phyloP scores from a whole-genome alignment of 2,329 filamentous ascomycete species.

The Saccharata proteae region DNA sequence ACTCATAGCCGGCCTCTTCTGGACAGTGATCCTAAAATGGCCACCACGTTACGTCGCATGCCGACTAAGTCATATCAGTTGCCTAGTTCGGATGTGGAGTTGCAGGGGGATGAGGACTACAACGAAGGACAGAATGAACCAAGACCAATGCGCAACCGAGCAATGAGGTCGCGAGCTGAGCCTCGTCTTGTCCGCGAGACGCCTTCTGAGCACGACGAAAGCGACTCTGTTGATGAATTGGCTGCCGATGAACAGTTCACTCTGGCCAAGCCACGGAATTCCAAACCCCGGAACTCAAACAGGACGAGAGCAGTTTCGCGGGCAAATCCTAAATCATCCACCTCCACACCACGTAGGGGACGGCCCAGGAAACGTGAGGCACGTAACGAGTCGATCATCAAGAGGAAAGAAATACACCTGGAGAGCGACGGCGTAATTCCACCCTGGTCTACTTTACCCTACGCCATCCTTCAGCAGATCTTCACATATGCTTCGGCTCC shows the following conservation, averaged over 20 bases:
- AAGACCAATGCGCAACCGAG: conserved; percentile 4
- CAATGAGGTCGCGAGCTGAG: background rate
- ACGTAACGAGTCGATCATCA: too few relatives aligned
- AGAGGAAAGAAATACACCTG: too few relatives aligned
- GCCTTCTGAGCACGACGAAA: too few relatives aligned
- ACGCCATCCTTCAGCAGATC: conserved; percentile 56
- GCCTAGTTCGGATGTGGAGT: conserved; percentile 6
- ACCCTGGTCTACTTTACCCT: conserved; percentile 51
- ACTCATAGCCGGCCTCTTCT: conserved; percentile 6
- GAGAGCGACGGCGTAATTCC: conserved; percentile 31
- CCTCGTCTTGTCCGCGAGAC: background rate
- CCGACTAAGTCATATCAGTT: conserved; percentile 7
- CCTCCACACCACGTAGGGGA: too few relatives aligned
- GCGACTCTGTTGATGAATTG: too few relatives aligned
- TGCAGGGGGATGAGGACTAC: background rate
- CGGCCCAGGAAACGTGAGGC: too few relatives aligned
- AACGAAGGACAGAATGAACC: conserved; percentile 1
- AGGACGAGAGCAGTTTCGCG: too few relatives aligned
- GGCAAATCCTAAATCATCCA: too few relatives aligned
- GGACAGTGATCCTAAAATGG: conserved; percentile 5
- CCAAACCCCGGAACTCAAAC: too few relatives aligned
- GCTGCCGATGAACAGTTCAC: too few relatives aligned
- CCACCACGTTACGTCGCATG: conserved; percentile 7
- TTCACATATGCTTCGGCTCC: conserved; percentile 56
- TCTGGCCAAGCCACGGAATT: too few relatives aligned